These are phyloP conservation scores for Lycium ferocissimum DNA, from an alignment of 257 asterid genomes.

Conservation along the genomic window DNA sequence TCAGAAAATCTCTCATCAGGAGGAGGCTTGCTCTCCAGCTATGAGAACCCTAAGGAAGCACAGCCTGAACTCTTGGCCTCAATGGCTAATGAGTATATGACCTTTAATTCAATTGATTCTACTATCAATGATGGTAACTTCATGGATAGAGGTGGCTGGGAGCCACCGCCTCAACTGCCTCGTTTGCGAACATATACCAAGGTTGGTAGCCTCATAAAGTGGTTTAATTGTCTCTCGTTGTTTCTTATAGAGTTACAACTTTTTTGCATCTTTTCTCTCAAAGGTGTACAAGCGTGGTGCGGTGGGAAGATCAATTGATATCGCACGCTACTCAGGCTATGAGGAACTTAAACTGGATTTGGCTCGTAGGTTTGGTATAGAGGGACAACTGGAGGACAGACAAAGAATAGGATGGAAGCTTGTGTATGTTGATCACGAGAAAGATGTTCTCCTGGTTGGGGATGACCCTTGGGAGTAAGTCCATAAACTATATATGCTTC, in stretches of 20 bases:
- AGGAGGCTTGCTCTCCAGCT: slow-evolving; percentile 69
- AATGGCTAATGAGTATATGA: slow-evolving; percentile 86
- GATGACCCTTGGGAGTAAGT: slow-evolving; percentile 68
- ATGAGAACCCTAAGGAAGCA: slow-evolving; percentile 68
- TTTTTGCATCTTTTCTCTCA: neutral
- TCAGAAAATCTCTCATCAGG: slow-evolving; percentile 57
- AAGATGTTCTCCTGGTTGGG: slow-evolving; percentile 55
- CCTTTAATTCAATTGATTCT: slow-evolving; percentile 83
- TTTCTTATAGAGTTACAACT: slow-evolving; percentile 13
- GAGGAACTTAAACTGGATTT: slow-evolving; percentile 91
- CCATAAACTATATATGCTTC: slow-evolving; percentile 10
- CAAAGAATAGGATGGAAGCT: slow-evolving; percentile 94
- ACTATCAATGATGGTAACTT: slow-evolving; percentile 68
- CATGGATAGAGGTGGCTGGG: slow-evolving; percentile 82
- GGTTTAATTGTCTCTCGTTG: neutral
- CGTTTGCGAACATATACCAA: slow-evolving; percentile 86
- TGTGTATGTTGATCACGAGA: slow-evolving; percentile 79
- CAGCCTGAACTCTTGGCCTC: slow-evolving; percentile 90
- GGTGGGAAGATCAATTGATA: slow-evolving; percentile 95
- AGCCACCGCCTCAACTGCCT: slow-evolving; percentile 77
- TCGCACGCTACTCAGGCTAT: slow-evolving; percentile 81
- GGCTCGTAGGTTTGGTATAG: slow-evolving; percentile 93
- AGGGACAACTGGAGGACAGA: slow-evolving; percentile 88
- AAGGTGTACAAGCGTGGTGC: slow-evolving; percentile 99
- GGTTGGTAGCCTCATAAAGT: slow-evolving; percentile 48